phyloP scores from a whole-genome alignment of 75 land plant genomes.

The Cryptomeria japonica region DNA sequence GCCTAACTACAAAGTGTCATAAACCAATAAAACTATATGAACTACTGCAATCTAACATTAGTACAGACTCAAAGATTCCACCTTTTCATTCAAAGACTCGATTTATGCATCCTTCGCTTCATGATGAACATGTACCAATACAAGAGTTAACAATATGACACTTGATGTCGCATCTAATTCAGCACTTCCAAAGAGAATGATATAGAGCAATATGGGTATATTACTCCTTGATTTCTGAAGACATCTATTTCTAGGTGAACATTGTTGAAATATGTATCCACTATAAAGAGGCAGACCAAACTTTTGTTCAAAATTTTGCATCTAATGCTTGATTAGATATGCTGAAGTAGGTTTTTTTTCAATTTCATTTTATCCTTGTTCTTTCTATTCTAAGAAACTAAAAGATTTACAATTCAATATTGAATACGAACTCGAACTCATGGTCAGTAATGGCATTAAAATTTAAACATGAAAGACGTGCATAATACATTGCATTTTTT shows the following conservation, averaged over 20 bases:
- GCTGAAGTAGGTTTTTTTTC: not conserved
- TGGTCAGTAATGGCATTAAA: not conserved
- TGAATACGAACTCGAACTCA: not conserved
- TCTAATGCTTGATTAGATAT: not conserved
- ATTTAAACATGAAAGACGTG: too few species aligned
- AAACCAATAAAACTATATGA: not conserved
- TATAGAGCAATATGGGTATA: too few species aligned
- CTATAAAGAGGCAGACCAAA: not conserved
- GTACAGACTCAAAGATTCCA: not conserved
- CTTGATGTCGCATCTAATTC: not conserved
- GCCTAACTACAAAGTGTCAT: not conserved
- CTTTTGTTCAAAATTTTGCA: not conserved
- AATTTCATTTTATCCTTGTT: not conserved
- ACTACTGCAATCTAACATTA: not conserved
- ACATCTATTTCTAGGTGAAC: too few species aligned
- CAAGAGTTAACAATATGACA: not conserved
- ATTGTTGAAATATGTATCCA: too few species aligned
- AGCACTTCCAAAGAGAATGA: too few species aligned
- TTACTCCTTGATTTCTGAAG: too few species aligned
- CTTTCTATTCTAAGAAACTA: not conserved
- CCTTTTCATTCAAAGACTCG: not conserved
- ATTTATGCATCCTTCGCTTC: not conserved
- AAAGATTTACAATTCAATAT: not conserved
- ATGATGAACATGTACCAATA: not conserved
- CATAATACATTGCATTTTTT: not conserved